A percentile compares a stretch with the other conserved stretches of the same genome.
phyloP scores from a whole-genome alignment of 345 rosid species.

The Gossypium thurberi region DNA sequence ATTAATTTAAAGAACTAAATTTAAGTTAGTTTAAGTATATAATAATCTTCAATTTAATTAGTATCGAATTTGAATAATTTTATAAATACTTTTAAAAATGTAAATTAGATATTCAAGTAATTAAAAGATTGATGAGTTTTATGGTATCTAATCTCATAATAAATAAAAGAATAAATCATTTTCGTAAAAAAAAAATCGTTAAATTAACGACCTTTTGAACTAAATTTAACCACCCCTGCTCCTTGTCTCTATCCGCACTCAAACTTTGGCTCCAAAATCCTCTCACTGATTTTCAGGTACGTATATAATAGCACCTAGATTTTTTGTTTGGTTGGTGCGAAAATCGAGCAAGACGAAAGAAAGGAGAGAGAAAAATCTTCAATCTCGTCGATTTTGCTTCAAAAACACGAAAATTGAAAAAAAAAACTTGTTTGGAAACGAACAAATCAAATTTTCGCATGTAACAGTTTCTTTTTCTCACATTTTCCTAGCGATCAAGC shows the following conservation, averaged over 20 bases:
- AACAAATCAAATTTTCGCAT: neutral
- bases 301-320: neutral
- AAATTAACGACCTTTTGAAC: neutral
- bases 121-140: no score
- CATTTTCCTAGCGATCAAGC: slow-evolving; percentile 13
- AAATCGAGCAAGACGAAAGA: slow-evolving; percentile 2
- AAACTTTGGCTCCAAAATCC: neutral
- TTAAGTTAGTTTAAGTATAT: no score
- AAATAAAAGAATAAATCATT: no score
- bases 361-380: neutral
- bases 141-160: no score
- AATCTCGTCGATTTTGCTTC: neutral
- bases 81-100: no score
- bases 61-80: no score
- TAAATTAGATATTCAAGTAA: no score
- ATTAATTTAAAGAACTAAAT: no score
- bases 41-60: no score
- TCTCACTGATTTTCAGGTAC: no score
- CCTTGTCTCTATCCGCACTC: neutral
- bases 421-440: neutral
- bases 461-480: neutral
- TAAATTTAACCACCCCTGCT: neutral
- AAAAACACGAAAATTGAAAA: neutral
- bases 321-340: neutral
- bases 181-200: neutral